Base-by-base conservation (phyloP, 768 basidiomycete species). In the Xanthoconium purpureum region DNA sequence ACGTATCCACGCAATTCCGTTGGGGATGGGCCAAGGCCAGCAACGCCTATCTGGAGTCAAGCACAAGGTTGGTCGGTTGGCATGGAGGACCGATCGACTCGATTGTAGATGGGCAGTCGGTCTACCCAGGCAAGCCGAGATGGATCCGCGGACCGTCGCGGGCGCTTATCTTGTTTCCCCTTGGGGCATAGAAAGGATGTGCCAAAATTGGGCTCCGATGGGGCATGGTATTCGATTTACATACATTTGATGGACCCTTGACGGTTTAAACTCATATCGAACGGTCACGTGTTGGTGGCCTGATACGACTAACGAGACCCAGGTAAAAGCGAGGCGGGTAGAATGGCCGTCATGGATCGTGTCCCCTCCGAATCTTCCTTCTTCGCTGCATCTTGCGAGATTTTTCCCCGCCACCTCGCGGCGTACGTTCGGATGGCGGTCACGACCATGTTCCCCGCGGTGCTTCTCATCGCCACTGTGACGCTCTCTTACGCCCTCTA, bases 401-500 rank as follows among this genome's bases (percentile, higher is more conserved):
- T 55, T 50, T 54, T 53, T 46, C 18, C 30, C 24, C 42, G 20
- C 50, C 18, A 30, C 40, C 20, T 28, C 47, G 28, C 59, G 53
- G 49, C 43, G 36, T 47, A 20, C 45, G 15, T 48, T 51, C 48
- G 57, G 54, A 67, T 66, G 66, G 38, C 54, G 17, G 30, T 30
- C 51, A 8, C 54, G 6, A 52, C 42, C 20, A 49, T 52, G 52
- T 42, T 63, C 55, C 56, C 56, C 55, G 61, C 62, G 39, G 62
- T 61, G 51, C 50, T 69, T 61, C 63, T 71, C 52, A 51, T 50
- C 13, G 55, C 33, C 29, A 40, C 49, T 0, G 45, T 72, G 20
- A 44, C 49, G 4, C 44, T 71, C 43, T 54, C 49, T 36, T 66
- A 61, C 47, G 29, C 50, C 3, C 53, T 67, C 50, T 69, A 62